Conservation (phyloP, 2,329 filamentous ascomycete genomes). For the Hymenoscyphus scutula region DNA sequence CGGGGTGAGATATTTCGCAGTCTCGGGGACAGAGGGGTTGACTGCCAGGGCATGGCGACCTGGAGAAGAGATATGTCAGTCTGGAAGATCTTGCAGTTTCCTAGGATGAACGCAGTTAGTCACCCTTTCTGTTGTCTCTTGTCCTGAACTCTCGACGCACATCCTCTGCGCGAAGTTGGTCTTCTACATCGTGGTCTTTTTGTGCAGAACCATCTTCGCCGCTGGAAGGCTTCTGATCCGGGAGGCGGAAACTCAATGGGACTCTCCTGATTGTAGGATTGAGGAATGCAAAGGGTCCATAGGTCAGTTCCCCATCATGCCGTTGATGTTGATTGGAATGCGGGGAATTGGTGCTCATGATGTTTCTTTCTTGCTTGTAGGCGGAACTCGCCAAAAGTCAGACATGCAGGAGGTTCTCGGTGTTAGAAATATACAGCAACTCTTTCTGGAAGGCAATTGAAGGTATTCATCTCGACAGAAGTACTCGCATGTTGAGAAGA, state of each 20-base stretch:
- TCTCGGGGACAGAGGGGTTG: constrained; percentile 23
- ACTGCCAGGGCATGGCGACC: constrained; percentile 42
- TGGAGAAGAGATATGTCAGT: constrained; percentile 15
- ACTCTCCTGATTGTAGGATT: constrained; percentile 44
- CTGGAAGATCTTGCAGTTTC: neutral
- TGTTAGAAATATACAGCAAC: neutral
- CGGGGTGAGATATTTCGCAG: constrained; percentile 30
- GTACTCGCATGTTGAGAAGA: neutral
- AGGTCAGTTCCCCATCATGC: constrained; percentile 12
- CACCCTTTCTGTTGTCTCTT: constrained; percentile 47
- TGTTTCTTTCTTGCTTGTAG: neutral
- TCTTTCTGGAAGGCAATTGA: neutral
- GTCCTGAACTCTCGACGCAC: constrained; percentile 42
- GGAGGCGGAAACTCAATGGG: neutral
- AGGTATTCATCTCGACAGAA: neutral
- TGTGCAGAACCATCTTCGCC: neutral
- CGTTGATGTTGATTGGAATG: constrained; percentile 3
- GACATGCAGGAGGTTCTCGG: neutral
- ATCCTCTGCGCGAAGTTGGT: constrained; percentile 21
- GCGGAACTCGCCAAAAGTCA: neutral
- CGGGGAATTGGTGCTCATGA: constrained; percentile 6
- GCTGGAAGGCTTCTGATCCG: neutral
- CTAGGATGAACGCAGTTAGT: neutral
- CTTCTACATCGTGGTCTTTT: neutral
- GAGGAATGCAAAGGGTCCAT: constrained; percentile 46